phyloP scores from a whole-genome alignment of 805 yeast genomes.

The Blastobotrys robertii region DNA sequence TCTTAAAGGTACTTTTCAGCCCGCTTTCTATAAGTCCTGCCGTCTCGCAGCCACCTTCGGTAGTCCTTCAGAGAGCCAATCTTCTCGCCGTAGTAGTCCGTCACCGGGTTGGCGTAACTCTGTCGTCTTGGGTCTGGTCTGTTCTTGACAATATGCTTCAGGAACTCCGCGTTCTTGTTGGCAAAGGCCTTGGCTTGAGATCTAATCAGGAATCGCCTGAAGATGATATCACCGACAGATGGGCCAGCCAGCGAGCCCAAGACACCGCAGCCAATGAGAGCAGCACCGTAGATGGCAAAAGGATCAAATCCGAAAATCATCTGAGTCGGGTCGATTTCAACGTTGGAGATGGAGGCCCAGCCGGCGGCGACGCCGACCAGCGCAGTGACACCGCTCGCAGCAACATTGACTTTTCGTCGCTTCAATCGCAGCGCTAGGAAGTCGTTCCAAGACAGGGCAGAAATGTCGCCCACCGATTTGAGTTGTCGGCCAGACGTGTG shows the following conservation, averaged over 20 bases:
- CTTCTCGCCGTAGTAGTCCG: constrained; percentile 97
- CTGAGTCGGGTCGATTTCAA: constrained; percentile 83
- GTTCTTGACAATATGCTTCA: constrained; percentile 62
- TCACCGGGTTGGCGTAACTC: constrained; percentile 87
- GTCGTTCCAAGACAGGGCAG: constrained; percentile 58
- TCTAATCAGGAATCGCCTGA: constrained; percentile 32
- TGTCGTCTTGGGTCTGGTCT: constrained; percentile 91
- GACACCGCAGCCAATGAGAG: constrained; percentile 60
- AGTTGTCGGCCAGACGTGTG: no score
- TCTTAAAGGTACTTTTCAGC: constrained; percentile 23
- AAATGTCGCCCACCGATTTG: no score
- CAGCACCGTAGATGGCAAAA: constrained; percentile 68
- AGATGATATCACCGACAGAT: constrained; percentile 58
- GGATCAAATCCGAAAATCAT: constrained; percentile 83
- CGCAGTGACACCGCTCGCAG: constrained; percentile 60
- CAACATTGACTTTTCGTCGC: constrained; percentile 60
- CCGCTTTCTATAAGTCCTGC: constrained; percentile 62
- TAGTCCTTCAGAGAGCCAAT: constrained; percentile 78
- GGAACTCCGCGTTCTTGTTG: constrained; percentile 60
- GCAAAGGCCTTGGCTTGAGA: constrained; percentile 20
- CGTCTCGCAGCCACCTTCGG: constrained; percentile 93
- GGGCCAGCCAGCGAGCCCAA: constrained; percentile 83
- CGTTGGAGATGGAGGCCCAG: constrained; percentile 66
- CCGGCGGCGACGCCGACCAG: constrained; percentile 55
- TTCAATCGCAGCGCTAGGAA: constrained; percentile 68